Conservation (phyloP, 108 stramenopile species). For the Thalassiosira profunda region DNA sequence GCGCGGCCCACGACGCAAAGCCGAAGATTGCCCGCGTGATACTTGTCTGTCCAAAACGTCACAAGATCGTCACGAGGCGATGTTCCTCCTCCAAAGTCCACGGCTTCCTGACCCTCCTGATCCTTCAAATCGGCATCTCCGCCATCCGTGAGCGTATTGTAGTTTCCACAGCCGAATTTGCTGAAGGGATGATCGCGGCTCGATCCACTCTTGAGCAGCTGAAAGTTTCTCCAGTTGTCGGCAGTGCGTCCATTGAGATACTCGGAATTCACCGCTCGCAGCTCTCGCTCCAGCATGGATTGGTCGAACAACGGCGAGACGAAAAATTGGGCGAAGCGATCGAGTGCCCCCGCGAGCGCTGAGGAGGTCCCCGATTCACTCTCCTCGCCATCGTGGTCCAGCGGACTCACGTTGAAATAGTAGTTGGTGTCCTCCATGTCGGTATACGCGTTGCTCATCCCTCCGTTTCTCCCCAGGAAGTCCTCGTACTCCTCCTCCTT, state of each 20-base stretch:
- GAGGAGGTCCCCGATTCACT: conserved; percentile 36
- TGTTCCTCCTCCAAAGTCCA: conserved; percentile 42
- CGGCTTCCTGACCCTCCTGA: conserved; percentile 39
- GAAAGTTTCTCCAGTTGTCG: conserved; percentile 94
- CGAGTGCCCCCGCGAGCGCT: conserved; percentile 86
- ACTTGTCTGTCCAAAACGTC: conserved; percentile 79
- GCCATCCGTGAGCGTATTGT: conserved; percentile 86
- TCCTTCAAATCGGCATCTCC: conserved; percentile 43
- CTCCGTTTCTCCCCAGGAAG: conserved; percentile 89
- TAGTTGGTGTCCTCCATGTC: conserved; percentile 97
- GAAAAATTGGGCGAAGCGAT: conserved; percentile 97
- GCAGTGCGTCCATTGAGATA: conserved; percentile 93
- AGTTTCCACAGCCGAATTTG: conserved; percentile 97
- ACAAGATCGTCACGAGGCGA: conserved; percentile 67
- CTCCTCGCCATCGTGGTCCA: conserved; percentile 36
- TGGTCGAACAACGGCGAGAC: conserved; percentile 92
- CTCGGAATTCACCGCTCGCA: conserved; percentile 97
- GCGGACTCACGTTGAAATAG: conserved; percentile 89
- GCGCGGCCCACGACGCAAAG: conserved; percentile 90
- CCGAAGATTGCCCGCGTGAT: conserved; percentile 88
- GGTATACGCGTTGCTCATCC: conserved; percentile 96
- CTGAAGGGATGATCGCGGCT: conserved; percentile 79
- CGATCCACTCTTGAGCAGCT: conserved; percentile 73
- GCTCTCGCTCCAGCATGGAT: conserved; percentile 90
- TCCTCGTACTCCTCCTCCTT: conserved; percentile 91